Evolutionary conservation across 805 yeast genomes (phyloP), one percentile per base, ranked within the genome.

Genomic region (Barnettozyma californica): DNA sequence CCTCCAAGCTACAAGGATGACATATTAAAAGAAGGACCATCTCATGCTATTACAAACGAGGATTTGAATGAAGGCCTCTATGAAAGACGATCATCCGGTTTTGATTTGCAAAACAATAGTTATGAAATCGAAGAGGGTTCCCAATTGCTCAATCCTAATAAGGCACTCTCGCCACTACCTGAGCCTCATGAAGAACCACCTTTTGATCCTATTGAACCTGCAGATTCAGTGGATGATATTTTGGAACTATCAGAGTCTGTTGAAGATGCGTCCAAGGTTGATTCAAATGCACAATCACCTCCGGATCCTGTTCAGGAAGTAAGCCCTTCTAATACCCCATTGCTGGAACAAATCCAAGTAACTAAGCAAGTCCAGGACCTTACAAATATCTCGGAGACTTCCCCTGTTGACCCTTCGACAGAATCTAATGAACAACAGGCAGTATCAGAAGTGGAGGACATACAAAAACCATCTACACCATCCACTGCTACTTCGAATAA

Each of bases 41-140:
- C 36, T 23, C 27, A 16, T 13, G 39, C 37, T 13, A 47, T 45
- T n/a, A 44, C 34, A 3, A 54, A 52, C 5, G 49, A 41, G 16
- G 50, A 47, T 9, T 43, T 53, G 21, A 39, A 48, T 19, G 64
- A 58, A 34, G 35, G 54, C 25, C 23, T 64, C 7, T 60, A 69
- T 45, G 72, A 69, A 52, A 62, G 67, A 39, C 55, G 53, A 11
- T 66, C 70, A 3, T 67, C 71, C 1, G 49, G 52, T 1, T 68
- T 53, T 54, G 72, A 68, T 45, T 55, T 59, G 27, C 56, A 58
- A 31, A 57, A 68, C 39, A 65, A 66, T 45, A 33, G 48, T n/a
- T 57, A 55, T 25, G 43, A 40, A 8, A 21, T 34, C n/a, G 37
- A 25, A 13, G 16, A 31, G n/a, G 40, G 16, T 9, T 37, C 43